phyloP scores from a whole-genome alignment of 768 basidiomycete genomes.

The Lactarius psammicola region DNA sequence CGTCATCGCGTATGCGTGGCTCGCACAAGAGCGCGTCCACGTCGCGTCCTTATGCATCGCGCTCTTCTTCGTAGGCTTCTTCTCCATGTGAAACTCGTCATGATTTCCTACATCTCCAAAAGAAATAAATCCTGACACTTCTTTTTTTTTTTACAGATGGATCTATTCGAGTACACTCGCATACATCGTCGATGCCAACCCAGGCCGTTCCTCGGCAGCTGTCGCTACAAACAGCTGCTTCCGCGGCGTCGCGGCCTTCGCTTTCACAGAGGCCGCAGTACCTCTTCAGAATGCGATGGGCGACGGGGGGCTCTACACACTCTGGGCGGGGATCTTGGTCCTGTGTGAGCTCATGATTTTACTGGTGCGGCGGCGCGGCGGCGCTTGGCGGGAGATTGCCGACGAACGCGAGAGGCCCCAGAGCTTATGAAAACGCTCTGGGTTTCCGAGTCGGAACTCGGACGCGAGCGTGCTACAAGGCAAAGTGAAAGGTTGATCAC shows the following conservation, averaged over 20 bases:
- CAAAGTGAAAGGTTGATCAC: background rate
- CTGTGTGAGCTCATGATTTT: conserved; percentile 54
- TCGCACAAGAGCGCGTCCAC: conserved; percentile 58
- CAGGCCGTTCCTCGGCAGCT: conserved; percentile 73
- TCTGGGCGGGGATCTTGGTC: conserved; percentile 56
- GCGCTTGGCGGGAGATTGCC: conserved; percentile 53
- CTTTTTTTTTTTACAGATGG: conserved; percentile 38
- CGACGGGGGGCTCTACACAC: conserved; percentile 77
- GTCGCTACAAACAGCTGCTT: conserved; percentile 75
- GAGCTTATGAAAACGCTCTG: background rate
- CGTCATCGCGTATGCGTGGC: conserved; percentile 74
- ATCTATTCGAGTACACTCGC: conserved; percentile 72
- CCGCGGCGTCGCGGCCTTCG: conserved; percentile 65
- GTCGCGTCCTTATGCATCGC: conserved; percentile 68
- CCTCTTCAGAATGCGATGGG: conserved; percentile 66
- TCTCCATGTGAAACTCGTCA: conserved; percentile 57
- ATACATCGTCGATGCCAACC: conserved; percentile 85
- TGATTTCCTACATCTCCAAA: background rate
- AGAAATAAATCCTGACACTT: too few species aligned
- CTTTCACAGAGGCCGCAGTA: conserved; percentile 69
- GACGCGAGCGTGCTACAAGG: background rate
- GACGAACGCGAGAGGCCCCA: conserved; percentile 42
- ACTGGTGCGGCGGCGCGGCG: conserved; percentile 60
- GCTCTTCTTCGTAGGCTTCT: conserved; percentile 72
- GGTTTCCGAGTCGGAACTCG: background rate